phyloP scores from a whole-genome alignment of 768 basidiomycete genomes.

The Postia placenta region DNA sequence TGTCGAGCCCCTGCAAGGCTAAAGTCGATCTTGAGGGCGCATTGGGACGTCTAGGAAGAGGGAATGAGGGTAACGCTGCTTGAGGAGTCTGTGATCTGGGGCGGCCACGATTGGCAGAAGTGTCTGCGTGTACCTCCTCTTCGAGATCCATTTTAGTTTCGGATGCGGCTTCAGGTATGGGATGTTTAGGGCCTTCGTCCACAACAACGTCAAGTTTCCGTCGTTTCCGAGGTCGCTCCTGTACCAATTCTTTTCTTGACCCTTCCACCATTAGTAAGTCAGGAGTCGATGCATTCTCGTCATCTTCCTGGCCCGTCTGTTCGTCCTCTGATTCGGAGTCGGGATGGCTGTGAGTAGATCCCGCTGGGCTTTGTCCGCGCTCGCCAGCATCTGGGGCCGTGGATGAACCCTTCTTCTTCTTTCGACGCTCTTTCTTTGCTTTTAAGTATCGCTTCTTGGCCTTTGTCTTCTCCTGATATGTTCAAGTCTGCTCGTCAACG shows the following conservation, averaged over 20 bases:
- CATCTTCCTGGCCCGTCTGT: too few relatives aligned
- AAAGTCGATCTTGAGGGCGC: constrained; percentile 68
- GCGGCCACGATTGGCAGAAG: neutral
- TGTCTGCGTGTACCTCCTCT: too few relatives aligned
- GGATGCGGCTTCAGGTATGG: neutral
- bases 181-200: neutral
- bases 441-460: constrained; percentile 70
- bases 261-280: too few relatives aligned
- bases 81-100: constrained; percentile 21
- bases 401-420: constrained; percentile 32
- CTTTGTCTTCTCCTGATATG: constrained; percentile 50
- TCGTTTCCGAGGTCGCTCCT: constrained; percentile 39
- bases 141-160: too few relatives aligned
- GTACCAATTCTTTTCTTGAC: neutral
- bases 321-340: neutral
- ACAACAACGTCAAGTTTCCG: constrained; percentile 26
- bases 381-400: neutral
- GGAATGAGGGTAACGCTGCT: constrained; percentile 58
- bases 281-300: too few relatives aligned
- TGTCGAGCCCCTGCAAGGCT: constrained; percentile 73
- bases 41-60: constrained; percentile 57
- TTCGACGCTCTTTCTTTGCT: constrained; percentile 64
- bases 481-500: neutral
- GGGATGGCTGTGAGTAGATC: neutral
- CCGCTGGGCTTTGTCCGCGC: neutral